These are phyloP conservation scores for Xanthoconium purpureum DNA, from an alignment of 768 basidiomycete genomes.

Conservation along the genomic window DNA sequence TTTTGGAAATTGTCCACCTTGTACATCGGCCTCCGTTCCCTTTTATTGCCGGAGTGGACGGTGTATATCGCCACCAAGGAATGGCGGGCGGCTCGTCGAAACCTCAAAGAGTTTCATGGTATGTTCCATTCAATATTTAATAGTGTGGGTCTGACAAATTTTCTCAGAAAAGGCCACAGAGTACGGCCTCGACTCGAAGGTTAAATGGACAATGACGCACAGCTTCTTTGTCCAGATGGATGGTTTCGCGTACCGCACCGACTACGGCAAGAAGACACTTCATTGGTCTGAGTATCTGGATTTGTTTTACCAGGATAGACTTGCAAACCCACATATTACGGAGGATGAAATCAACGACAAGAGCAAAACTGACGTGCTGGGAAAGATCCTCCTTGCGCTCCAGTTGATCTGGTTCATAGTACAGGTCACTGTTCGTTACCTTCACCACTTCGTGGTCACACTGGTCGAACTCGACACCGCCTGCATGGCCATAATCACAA, in stretches of 20 bases:
- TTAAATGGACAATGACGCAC: not conserved
- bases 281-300: not conserved
- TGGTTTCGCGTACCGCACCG: not conserved
- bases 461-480: constrained; percentile 5
- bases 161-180: not conserved
- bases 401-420: not conserved
- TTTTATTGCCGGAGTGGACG: not conserved
- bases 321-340: not conserved
- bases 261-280: not conserved
- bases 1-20: not conserved
- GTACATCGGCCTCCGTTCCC: not conserved
- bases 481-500: not conserved
- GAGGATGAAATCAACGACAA: not conserved
- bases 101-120: not conserved
- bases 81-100: not conserved
- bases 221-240: not conserved
- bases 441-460: not conserved
- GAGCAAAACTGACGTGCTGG: not conserved
- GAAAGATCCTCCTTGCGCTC: not conserved
- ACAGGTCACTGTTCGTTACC: not conserved
- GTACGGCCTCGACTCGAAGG: no score
- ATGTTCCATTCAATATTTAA: not conserved
- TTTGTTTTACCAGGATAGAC: not conserved
- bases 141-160: not conserved
- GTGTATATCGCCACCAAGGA: not conserved